These are phyloP conservation scores for Trichophyton rubrum DNA, from an alignment of 2,329 filamentous ascomycete genomes.

Conservation along the genomic window DNA sequence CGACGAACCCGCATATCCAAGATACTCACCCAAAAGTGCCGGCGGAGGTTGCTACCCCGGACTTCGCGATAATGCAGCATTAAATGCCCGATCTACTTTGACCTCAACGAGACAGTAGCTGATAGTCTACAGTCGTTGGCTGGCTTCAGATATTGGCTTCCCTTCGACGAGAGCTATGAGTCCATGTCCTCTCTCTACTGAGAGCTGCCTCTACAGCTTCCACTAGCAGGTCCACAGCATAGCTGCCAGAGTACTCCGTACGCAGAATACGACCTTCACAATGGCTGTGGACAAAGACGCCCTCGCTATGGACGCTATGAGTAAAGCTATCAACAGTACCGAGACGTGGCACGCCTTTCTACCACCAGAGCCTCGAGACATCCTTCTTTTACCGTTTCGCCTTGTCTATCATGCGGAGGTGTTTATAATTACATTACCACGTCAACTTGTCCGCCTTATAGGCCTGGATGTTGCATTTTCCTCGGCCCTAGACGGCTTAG, in stretches of 20 bases:
- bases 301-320: not conserved
- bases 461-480: constrained; percentile 9
- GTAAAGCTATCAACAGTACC: not conserved
- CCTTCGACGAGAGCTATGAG: not conserved
- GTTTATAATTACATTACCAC: constrained; percentile 13
- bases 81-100: not conserved
- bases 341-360: constrained; percentile 1
- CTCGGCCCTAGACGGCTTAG: constrained; percentile 7
- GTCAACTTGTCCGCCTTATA: constrained; percentile 8
- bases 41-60: not conserved
- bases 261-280: too few relatives aligned
- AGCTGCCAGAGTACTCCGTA: not conserved
- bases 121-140: not conserved
- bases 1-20: too few relatives aligned
- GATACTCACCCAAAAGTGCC: not conserved
- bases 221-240: not conserved
- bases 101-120: not conserved
- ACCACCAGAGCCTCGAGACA: not conserved
- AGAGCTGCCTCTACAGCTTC: not conserved
- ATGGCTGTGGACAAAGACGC: not conserved
- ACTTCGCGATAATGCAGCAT: not conserved
- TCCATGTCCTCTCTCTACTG: not conserved
- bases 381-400: constrained; percentile 13
- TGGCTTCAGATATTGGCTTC: not conserved
- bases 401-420: constrained; percentile 13